Percentiles rank a stretch among this genome's conserved stretches.
phyloP scores from a whole-genome alignment of 106 monocot genomes.

The Acorus calamus region DNA sequence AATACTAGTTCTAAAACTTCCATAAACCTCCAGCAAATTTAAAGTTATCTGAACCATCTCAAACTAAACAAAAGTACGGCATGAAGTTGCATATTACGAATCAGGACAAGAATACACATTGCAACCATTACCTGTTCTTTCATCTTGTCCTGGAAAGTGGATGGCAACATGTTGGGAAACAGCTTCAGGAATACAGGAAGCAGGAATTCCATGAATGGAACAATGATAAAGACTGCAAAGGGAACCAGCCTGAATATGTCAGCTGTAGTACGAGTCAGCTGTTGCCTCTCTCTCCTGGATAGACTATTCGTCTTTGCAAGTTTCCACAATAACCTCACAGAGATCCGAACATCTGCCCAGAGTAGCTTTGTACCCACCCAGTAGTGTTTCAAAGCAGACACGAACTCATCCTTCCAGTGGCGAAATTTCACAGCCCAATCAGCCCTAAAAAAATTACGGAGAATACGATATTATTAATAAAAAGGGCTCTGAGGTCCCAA shows the following conservation, averaged over 20 bases:
- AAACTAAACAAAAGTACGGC: not conserved
- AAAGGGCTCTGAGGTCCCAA: not conserved
- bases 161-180: conserved; percentile 97
- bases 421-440: conserved; percentile 53
- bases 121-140: conserved; percentile 69
- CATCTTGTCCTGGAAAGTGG: conserved; percentile 99
- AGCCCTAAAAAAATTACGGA: conserved; percentile 22
- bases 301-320: conserved; percentile 82
- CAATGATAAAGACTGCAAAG: conserved; percentile 88
- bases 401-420: conserved; percentile 80
- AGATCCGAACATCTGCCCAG: conserved; percentile 84
- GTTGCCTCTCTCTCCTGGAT: conserved; percentile 84
- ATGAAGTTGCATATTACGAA: not conserved
- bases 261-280: conserved; percentile 88
- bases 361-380: conserved; percentile 86
- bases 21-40: too few species aligned
- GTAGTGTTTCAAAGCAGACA: conserved; percentile 78
- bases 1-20: not conserved
- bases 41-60: too few species aligned
- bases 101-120: not conserved
- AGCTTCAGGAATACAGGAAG: conserved; percentile 81
- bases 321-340: conserved; percentile 73
- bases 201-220: conserved; percentile 97
- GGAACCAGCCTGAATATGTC: conserved; percentile 96
- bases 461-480: not conserved